Evolutionary conservation across 192 early-diverging fungal genomes (phyloP).

Genomic region (Anaeromyces robustus): DNA sequence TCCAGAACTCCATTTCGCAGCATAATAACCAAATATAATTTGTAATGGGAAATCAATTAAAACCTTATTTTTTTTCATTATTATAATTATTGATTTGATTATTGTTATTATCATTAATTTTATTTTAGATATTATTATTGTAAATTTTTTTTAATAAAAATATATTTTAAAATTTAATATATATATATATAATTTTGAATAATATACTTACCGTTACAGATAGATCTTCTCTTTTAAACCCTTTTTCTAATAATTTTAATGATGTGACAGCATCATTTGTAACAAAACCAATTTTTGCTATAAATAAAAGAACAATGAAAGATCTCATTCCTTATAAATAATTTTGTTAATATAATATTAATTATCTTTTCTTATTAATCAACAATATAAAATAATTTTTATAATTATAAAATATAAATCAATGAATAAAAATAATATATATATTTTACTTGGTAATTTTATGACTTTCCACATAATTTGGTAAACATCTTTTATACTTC

Average conservation of each 20-base stretch:
- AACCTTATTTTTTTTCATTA: constrained; percentile 21
- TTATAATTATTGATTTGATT: no score
- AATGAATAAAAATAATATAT: no score
- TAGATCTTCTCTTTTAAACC: constrained; percentile 87
- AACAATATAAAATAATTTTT: no score
- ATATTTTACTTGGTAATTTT: constrained; percentile 55
- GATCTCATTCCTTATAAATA: constrained; percentile 66
- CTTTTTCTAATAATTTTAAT: constrained; percentile 86
- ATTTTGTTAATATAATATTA: neutral
- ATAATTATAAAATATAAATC: no score
- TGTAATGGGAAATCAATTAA: constrained; percentile 94
- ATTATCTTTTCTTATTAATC: no score
- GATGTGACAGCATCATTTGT: constrained; percentile 89
- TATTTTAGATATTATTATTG: no score
- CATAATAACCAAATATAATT: constrained; percentile 93
- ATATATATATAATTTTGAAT: neutral
- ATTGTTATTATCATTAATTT: no score
- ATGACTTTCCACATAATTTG: constrained; percentile 78
- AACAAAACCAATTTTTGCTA: constrained; percentile 88
- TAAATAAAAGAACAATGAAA: constrained; percentile 64
- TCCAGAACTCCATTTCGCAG: constrained; percentile 88
- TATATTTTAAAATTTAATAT: neutral
- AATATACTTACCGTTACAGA: constrained; percentile 44
- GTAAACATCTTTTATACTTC: constrained; percentile 39
- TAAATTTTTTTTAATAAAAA: neutral